Evolutionary conservation across 306 rosid species (phyloP).

Genomic region (Gastrolobium villosum): DNA sequence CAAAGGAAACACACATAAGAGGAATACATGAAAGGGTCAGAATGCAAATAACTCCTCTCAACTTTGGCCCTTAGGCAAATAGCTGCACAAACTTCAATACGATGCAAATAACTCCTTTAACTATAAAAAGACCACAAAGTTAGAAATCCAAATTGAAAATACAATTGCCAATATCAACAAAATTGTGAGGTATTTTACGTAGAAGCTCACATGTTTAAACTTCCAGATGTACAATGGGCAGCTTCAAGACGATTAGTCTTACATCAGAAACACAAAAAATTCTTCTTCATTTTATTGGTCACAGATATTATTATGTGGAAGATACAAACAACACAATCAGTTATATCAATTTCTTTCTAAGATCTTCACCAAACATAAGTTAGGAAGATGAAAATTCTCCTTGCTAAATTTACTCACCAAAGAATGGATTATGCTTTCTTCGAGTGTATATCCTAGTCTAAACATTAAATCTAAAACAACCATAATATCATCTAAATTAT

Average conservation of each 20-base stretch:
- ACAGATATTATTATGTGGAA: conserved; percentile 12
- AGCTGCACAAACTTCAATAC: background rate
- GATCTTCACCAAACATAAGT: conserved; percentile 54
- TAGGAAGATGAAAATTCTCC: conserved; percentile 48
- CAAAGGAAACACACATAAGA: too few relatives aligned
- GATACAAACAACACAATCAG: conserved; percentile 46
- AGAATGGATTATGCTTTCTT: conserved; percentile 45
- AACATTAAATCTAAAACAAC: conserved; percentile 68
- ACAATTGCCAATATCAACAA: background rate
- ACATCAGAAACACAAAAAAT: background rate
- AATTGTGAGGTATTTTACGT: conserved; percentile 2
- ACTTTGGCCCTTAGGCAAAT: too few relatives aligned
- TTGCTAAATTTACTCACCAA: conserved; percentile 58
- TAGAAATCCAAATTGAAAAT: conserved; percentile 1
- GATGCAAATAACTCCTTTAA: conserved; percentile 23
- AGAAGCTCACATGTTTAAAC: conserved; percentile 18
- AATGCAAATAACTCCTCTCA: too few relatives aligned
- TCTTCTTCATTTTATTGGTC: conserved; percentile 31
- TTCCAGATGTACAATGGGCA: conserved; percentile 17
- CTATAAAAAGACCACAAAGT: background rate
- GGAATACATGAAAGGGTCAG: too few relatives aligned
- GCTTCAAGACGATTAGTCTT: conserved; percentile 18
- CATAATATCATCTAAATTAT: conserved; percentile 72
- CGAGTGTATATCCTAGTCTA: conserved; percentile 64
- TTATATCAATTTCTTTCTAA: conserved; percentile 49